Evolutionary conservation across 2,329 filamentous ascomycete species (phyloP).

Genomic region (Penicillium palitans): DNA sequence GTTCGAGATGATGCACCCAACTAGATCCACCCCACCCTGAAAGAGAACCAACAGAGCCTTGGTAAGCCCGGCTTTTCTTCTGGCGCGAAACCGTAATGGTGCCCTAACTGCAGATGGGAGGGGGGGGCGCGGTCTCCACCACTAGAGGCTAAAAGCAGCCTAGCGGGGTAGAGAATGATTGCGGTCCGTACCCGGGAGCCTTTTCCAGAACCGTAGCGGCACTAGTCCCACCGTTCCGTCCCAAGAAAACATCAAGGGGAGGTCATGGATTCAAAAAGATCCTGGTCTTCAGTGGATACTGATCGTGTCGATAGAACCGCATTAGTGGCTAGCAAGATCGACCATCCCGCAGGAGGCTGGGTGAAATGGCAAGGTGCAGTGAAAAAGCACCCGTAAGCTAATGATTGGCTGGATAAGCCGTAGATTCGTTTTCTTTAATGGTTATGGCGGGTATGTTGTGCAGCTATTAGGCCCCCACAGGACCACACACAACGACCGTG

Average conservation of each 20-base stretch:
- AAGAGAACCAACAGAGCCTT: not conserved
- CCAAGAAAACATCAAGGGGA: not conserved
- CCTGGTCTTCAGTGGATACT: slow-evolving; percentile 14
- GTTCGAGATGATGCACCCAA: slow-evolving; percentile 11
- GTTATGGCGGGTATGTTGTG: slow-evolving; percentile 25
- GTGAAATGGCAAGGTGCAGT: slow-evolving; percentile 26
- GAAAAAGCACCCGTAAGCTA: slow-evolving; percentile 17
- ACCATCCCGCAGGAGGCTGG: slow-evolving; percentile 34
- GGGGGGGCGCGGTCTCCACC: not conserved
- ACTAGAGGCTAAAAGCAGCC: slow-evolving; percentile 19
- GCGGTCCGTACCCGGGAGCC: slow-evolving; percentile 25
- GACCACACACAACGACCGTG: slow-evolving; percentile 19
- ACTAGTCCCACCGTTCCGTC: not conserved
- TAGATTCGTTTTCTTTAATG: slow-evolving; percentile 12
- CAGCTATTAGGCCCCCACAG: slow-evolving; percentile 17
- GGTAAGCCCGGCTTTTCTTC: not conserved
- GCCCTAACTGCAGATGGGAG: slow-evolving; percentile 12
- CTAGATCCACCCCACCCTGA: slow-evolving; percentile 1
- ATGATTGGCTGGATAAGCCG: slow-evolving; percentile 17
- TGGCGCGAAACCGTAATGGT: slow-evolving; percentile 9
- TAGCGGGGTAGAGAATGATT: slow-evolving; percentile 16
- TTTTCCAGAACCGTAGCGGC: slow-evolving; percentile 23
- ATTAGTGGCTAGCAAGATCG: slow-evolving; percentile 27
- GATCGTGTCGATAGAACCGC: slow-evolving; percentile 20
- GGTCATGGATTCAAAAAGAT: slow-evolving; percentile 18